A percentile compares a stretch with the other conserved stretches of the same genome.
Evolutionary conservation across 1,284 basidiomycete species (phyloP).

Genomic region (Ustilago tritici): DNA sequence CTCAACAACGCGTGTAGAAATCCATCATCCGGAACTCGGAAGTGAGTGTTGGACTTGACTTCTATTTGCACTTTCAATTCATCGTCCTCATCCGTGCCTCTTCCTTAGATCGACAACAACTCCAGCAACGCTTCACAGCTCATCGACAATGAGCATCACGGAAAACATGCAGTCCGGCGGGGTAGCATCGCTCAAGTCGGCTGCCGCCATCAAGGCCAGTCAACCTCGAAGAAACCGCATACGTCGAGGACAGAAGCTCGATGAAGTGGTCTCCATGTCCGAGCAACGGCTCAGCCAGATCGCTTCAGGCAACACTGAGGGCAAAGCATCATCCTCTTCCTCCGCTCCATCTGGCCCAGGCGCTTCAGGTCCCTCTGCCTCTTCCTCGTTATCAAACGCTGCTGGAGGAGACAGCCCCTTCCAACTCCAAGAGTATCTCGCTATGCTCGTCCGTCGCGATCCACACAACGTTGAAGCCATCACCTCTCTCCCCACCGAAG

Average conservation of each 20-base stretch:
- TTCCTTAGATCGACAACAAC: not conserved
- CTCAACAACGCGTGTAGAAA: conserved; percentile 19
- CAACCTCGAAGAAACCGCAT: conserved; percentile 37
- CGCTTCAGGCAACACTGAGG: not conserved
- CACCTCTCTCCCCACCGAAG: conserved; percentile 74
- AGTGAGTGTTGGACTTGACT: conserved; percentile 11
- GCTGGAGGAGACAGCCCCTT: conserved; percentile 80
- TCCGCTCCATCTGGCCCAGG: conserved; percentile 7
- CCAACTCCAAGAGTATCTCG: conserved; percentile 94
- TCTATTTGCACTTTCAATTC: conserved; percentile 1
- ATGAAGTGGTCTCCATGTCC: conserved; percentile 38
- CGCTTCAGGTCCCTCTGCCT: conserved; percentile 10
- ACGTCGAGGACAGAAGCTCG: conserved; percentile 54
- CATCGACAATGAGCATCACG: conserved; percentile 32
- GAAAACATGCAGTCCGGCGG: conserved; percentile 20
- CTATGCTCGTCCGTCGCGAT: conserved; percentile 83
- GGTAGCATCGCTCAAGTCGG: conserved; percentile 7
- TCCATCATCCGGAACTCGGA: not conserved
- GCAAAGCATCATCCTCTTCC: conserved; percentile 16
- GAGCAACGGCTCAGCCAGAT: conserved; percentile 25
- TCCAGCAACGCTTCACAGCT: not conserved
- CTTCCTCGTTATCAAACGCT: conserved; percentile 4
- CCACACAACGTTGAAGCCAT: conserved; percentile 88
- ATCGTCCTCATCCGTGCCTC: not conserved
- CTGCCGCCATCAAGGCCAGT: conserved; percentile 2